Conservation (phyloP, 129 eudicot species). For the Chrysanthemum lavandulifolium region DNA sequence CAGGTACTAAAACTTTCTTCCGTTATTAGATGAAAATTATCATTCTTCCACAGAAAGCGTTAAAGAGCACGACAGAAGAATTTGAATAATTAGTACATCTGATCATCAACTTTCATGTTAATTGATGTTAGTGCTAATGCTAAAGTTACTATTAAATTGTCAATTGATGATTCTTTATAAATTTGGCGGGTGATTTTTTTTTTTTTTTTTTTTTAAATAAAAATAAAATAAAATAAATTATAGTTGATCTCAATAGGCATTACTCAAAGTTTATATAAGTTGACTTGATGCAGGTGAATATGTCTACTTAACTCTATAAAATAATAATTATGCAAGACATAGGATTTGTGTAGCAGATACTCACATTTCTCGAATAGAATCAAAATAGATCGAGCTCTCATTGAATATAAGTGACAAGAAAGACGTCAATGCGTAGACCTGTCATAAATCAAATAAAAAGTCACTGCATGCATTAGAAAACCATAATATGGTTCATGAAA, state of each 20-base stretch:
- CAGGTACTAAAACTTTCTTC: too few species aligned
- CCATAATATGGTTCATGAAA: slow-evolving; percentile 3
- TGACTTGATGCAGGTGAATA: neutral
- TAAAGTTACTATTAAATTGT: neutral
- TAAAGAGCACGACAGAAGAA: too few species aligned
- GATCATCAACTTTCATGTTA: neutral
- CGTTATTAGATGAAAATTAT: too few species aligned
- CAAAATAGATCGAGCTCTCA: slow-evolving; percentile 63
- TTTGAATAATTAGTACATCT: too few species aligned
- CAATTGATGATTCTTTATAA: neutral
- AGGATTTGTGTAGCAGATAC: slow-evolving; percentile 21
- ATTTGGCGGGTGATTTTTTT: too few species aligned
- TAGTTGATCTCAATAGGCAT: neutral
- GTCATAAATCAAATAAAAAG: slow-evolving; percentile 18
- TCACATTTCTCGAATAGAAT: slow-evolving; percentile 91
- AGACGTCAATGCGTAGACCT: slow-evolving; percentile 83
- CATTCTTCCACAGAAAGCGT: too few species aligned
- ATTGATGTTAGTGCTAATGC: neutral
- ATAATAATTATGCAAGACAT: neutral
- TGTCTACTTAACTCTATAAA: neutral
- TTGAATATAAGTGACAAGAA: slow-evolving; percentile 73
- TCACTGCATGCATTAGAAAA: neutral
- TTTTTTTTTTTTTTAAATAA: too few species aligned
- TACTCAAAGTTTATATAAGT: neutral
- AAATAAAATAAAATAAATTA: too few species aligned